Evolutionary conservation across 192 early-diverging fungal species (phyloP), one percentile per base, ranked within the genome.

Genomic region (Umbelopsis sp.): DNA sequence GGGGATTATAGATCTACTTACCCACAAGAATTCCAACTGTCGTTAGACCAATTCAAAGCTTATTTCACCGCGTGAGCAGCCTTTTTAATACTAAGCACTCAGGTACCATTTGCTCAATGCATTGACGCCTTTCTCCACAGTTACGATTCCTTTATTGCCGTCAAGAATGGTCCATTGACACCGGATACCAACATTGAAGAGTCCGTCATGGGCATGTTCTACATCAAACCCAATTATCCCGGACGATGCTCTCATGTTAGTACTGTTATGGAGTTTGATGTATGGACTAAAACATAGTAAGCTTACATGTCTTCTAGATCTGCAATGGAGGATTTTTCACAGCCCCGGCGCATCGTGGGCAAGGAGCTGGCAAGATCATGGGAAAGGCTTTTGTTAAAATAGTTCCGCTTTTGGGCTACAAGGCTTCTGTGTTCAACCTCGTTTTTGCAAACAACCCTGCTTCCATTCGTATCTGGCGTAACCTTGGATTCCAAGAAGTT

Each of bases 151-250:
- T 89, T 89, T 71, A 77, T 86, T 26, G 54, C 80, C 17, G 68
- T 82, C n/a, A 81, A 72, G 26, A 80, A 81, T 29, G 21, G 73
- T 8, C 66, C 75, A 32, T 56, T 73, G 41, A 38, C 45, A 25
- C 71, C 73, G 11, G 54, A 71, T 31, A 69, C 75, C 44, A 78
- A 85, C n/a, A 78, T 79, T 65, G 62, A 79, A 10, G 67, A 83
- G 16, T 75, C 79, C 38, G 73, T 90, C 1, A 38, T 90, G n/a
- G 91, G 91, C 12, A 82, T 81, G 56, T 93, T 91, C 68, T 94
- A 94, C 66, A 75, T 93, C 71, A 93, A 93, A 76, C 91, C 91
- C 5, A 94, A 94, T 73, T 94, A 86, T 71, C 91, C 91, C 29
- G 92, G 90, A n/a, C 77, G 88, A 54, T 91, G 84, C 47, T 81